These are phyloP conservation scores for Saccharomyces hybrid DNA, from an alignment of 1,139 yeast genomes.

Conservation along the genomic window DNA sequence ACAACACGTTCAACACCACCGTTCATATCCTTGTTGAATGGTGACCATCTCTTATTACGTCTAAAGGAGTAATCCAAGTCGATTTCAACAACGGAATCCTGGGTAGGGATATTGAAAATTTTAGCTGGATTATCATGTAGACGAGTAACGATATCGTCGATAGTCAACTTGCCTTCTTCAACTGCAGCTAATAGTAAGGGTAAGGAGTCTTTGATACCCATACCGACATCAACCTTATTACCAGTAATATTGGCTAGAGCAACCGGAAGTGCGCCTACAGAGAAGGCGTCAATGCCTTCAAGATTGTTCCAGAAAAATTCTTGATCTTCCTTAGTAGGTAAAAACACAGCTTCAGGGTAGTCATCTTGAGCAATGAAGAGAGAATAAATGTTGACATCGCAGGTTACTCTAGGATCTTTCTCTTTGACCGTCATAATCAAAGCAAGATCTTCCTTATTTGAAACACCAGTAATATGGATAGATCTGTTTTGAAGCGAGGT, in stretches of 20 bases:
- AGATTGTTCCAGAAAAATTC: constrained; percentile 73
- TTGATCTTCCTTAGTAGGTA: constrained; percentile 79
- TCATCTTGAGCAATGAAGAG: constrained; percentile 70
- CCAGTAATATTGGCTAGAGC: constrained; percentile 60
- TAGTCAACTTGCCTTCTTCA: constrained; percentile 58
- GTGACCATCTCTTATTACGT: constrained; percentile 43
- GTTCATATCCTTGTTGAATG: constrained; percentile 44
- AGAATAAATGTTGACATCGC: constrained; percentile 80
- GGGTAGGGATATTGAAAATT: constrained; percentile 79
- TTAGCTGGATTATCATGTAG: constrained; percentile 76
- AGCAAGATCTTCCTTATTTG: constrained; percentile 72
- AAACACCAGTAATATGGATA: constrained; percentile 83
- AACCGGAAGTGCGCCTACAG: constrained; percentile 76
- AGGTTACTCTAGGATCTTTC: constrained; percentile 73
- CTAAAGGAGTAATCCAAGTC: constrained; percentile 60
- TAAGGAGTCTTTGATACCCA: constrained; percentile 71
- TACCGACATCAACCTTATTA: constrained; percentile 54
- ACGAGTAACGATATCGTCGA: constrained; percentile 63
- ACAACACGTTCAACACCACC: constrained; percentile 89
- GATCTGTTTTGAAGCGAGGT: constrained; percentile 83
- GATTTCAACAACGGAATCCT: constrained; percentile 66
- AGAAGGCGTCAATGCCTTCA: constrained; percentile 71
- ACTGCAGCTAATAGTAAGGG: constrained; percentile 83
- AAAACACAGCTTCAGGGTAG: constrained; percentile 57
- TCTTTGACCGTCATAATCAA: constrained; percentile 81